Percentiles rank a stretch among this genome's conserved stretches.
Evolutionary conservation across 2,329 filamentous ascomycete species (phyloP).

Genomic region (Hymenoscyphus occultus): DNA sequence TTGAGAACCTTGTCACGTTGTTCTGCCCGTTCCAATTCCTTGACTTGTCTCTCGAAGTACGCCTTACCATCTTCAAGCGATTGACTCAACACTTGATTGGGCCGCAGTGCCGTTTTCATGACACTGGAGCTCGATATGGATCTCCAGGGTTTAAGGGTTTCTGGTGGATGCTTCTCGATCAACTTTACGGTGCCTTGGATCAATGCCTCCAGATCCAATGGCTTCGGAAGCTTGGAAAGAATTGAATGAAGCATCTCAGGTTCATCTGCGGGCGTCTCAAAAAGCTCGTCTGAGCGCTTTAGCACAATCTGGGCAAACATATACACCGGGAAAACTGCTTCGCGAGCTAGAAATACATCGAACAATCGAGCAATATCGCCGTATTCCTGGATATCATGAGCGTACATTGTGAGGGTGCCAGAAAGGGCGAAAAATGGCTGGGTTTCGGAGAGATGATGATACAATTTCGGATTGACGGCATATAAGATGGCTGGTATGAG

Average conservation of each 20-base stretch:
- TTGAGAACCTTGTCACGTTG: constrained; percentile 48
- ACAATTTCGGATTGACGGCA: constrained; percentile 68
- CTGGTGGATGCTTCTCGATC: constrained; percentile 66
- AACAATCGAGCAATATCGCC: constrained; percentile 86
- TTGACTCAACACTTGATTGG: constrained; percentile 49
- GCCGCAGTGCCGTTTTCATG: constrained; percentile 73
- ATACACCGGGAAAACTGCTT: constrained; percentile 87
- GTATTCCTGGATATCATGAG: constrained; percentile 91
- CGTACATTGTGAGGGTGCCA: constrained; percentile 93
- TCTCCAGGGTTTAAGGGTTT: constrained; percentile 68
- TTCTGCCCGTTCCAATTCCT: constrained; percentile 68
- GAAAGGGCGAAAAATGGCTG: constrained; percentile 90
- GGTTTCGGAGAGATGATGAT: constrained; percentile 69
- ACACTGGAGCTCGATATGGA: constrained; percentile 73
- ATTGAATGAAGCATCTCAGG: constrained; percentile 89
- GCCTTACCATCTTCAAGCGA: constrained; percentile 62
- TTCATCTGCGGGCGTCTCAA: constrained; percentile 78
- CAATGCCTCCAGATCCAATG: constrained; percentile 75
- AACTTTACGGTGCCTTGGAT: constrained; percentile 65
- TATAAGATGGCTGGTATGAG: constrained; percentile 80
- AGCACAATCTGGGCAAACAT: constrained; percentile 88
- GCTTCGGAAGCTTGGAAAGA: constrained; percentile 79
- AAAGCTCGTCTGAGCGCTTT: constrained; percentile 75
- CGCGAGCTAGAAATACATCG: constrained; percentile 82
- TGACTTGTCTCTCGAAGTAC: constrained; percentile 69